Percentiles rank a stretch among this genome's conserved stretches.
phyloP scores from a whole-genome alignment of 2,329 filamentous ascomycete species.

The Xylariaceae sp. region DNA sequence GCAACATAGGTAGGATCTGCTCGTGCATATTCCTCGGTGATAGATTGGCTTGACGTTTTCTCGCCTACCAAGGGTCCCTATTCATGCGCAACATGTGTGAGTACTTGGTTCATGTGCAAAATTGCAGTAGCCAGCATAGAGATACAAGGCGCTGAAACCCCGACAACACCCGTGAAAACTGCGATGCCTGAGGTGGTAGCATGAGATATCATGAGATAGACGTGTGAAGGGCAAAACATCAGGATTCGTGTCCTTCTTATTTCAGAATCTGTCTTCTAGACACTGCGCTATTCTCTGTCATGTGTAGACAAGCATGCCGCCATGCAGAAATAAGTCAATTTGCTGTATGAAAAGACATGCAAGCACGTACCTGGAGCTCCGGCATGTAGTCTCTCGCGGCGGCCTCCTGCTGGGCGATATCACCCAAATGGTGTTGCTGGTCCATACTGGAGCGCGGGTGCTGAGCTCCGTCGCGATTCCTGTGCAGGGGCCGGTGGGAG shows the following conservation, averaged over 20 bases:
- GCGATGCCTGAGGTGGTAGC: too few relatives aligned
- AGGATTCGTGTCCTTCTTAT: too few relatives aligned
- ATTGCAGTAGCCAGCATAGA: too few relatives aligned
- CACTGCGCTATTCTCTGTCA: background rate
- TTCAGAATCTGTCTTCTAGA: too few relatives aligned
- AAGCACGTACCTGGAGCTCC: conserved; percentile 47
- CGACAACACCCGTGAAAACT: too few relatives aligned
- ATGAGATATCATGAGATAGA: too few relatives aligned
- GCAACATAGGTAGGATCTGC: conserved; percentile 80
- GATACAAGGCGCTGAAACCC: too few relatives aligned
- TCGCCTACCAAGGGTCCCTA: conserved; percentile 82
- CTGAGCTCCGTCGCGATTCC: background rate
- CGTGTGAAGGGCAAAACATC: too few relatives aligned
- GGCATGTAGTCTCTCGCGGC: conserved; percentile 58
- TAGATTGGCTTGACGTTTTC: conserved; percentile 69
- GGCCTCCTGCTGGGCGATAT: conserved; percentile 56
- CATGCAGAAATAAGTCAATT: background rate
- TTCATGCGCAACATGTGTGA: conserved; percentile 23
- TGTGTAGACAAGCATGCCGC: background rate
- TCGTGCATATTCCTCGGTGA: conserved; percentile 82
- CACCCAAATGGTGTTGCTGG: conserved; percentile 26
- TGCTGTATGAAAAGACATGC: conserved; percentile 3
- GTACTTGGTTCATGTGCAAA: conserved; percentile 2
- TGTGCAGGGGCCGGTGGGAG: background rate
- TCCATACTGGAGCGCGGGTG: conserved; percentile 34